Base-by-base conservation (phyloP, 495 filamentous ascomycete genomes). In the Talaromyces proteolyticus region DNA sequence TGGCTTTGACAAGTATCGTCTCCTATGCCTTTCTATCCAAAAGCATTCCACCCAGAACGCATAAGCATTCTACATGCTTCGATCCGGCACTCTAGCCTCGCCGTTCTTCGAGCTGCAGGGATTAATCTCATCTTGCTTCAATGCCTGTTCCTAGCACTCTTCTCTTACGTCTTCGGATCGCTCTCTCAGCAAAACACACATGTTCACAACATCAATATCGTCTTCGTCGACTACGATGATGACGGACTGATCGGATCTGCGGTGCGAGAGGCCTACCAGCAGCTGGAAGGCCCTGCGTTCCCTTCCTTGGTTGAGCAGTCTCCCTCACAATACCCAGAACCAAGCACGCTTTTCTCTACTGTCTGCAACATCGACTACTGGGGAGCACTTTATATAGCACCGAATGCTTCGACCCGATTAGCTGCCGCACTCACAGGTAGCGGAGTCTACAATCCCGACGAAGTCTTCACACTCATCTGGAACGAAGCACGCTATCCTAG, bases 401-500 rank as follows among this genome's bases (percentile, higher is more conserved):
- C 61, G 2, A 65, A 68, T 42, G 68, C 75, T 5, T 72, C 75
- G 0, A 44, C 48, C 14, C 55, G 57, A 11, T 55, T 78, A 6
- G 52, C 57, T 18, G 56, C 57, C 3, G 75, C 71, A 3, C 34
- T 78, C 1, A 40, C 51, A 0, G 63, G 63, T n/a, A 63, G 58
- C 6, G 23, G 48, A 7, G 53, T 51, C 0, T 77, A 76, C 60
- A 66, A 79, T 43, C 41, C 43, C 20, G 57, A 52, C 25, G 47
- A 74, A 46, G 60, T 72, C 6, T 49, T 79, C 19, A 60, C 60
- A 6, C 68, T 68, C 49, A 62, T 77, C 45, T 79, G 75, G 74
- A 78, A 79, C 46, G 67, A 77, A 59, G 74, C 68, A 3, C 67
- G 68, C 1, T 80, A 78, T 51, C 57, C 77, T 0, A 56, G 69